Evolutionary conservation across 1,139 yeast species (phyloP).

Genomic region (Eremothecium gossypii): DNA sequence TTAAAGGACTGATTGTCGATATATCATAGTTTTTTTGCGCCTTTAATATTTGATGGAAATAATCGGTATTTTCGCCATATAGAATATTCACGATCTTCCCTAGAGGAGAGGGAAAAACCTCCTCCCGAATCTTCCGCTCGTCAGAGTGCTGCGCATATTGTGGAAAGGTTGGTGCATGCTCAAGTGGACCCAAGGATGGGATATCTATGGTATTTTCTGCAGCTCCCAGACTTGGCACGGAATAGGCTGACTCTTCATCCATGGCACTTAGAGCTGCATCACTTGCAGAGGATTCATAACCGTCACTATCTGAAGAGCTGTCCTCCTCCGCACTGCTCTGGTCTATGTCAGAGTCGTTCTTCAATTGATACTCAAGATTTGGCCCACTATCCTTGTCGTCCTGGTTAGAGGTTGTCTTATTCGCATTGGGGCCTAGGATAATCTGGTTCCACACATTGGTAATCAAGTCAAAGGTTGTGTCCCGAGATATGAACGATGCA

Average conservation of each 20-base stretch:
- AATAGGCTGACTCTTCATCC: too few species aligned
- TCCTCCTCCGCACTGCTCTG: slow-evolving; percentile 10
- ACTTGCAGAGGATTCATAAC: slow-evolving; percentile 14
- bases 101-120: slow-evolving; percentile 60
- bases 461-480: slow-evolving; percentile 51
- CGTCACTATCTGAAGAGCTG: slow-evolving; percentile 18
- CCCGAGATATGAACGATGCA: slow-evolving; percentile 66
- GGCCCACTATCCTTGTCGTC: slow-evolving; percentile 1
- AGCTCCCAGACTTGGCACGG: too few species aligned
- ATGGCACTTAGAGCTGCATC: slow-evolving; percentile 16
- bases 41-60: slow-evolving; percentile 42
- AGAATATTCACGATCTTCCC: slow-evolving; percentile 62
- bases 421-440: slow-evolving; percentile 20
- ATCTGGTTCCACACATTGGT: slow-evolving; percentile 51
- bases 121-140: slow-evolving; percentile 59
- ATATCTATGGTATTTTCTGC: too few species aligned
- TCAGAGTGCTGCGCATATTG: slow-evolving; percentile 44
- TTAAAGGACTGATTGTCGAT: slow-evolving; percentile 43
- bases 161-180: slow-evolving; percentile 47
- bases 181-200: slow-evolving; percentile 29
- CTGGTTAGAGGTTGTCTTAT: neutral
- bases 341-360: slow-evolving; percentile 6
- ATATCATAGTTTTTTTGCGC: slow-evolving; percentile 68
- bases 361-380: slow-evolving; percentile 2
- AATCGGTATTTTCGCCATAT: slow-evolving; percentile 63